Conservation (phyloP, 257 asterid genomes). For the Solanum stenotomum region DNA sequence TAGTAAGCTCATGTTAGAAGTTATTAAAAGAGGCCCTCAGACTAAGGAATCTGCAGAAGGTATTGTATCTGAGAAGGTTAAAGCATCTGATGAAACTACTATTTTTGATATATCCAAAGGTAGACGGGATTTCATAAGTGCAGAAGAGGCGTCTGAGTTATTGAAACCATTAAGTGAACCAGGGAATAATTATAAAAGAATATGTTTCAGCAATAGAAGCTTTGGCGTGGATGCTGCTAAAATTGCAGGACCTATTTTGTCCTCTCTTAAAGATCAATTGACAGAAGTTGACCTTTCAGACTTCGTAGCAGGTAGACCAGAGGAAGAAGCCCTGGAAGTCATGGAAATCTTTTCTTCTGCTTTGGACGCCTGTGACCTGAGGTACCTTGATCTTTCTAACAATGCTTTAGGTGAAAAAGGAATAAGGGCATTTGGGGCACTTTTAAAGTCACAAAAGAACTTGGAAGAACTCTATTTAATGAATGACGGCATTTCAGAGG, state of each 20-base stretch:
- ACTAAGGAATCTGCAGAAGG: constrained; percentile 35
- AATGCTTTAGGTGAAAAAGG: constrained; percentile 97
- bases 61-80: constrained; percentile 30
- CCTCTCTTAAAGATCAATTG: constrained; percentile 56
- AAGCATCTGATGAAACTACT: constrained; percentile 28
- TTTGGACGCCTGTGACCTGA: constrained; percentile 56
- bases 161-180: constrained; percentile 51
- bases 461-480: constrained; percentile 87
- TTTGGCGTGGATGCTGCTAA: constrained; percentile 78
- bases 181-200: constrained; percentile 45
- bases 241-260: constrained; percentile 59
- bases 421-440: constrained; percentile 62
- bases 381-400: constrained; percentile 63
- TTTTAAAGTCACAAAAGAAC: constrained; percentile 54
- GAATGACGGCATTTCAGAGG: constrained; percentile 83
- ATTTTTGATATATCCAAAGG: constrained; percentile 81
- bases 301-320: constrained; percentile 76
- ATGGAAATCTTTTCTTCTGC: constrained; percentile 70
- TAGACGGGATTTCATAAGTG: constrained; percentile 49
- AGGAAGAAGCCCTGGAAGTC: constrained; percentile 89
- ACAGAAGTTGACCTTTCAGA: constrained; percentile 88
- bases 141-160: constrained; percentile 58
- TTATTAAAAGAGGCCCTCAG: constrained; percentile 64
- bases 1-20: constrained; percentile 84
- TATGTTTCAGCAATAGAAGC: constrained; percentile 88